Evolutionary conservation across 2,329 filamentous ascomycete genomes (phyloP).

Genomic region (Colletotrichum sp.): DNA sequence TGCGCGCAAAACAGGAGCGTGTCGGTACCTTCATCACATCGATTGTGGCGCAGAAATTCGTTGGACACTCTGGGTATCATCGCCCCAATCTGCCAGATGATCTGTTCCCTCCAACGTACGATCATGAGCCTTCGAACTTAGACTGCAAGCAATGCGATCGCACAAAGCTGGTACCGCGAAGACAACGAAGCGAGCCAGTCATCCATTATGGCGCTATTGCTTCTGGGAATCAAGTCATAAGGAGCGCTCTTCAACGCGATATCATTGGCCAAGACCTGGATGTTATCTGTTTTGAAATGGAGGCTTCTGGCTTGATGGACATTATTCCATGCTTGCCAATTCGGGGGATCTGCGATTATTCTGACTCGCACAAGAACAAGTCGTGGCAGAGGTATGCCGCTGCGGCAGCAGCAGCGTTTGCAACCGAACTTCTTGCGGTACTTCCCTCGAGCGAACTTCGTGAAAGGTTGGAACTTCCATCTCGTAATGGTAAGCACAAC

Average conservation of each 20-base stretch:
- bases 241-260: slow-evolving; percentile 32
- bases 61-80: not conserved
- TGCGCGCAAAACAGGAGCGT: not conserved
- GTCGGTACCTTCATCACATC: not conserved
- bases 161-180: not conserved
- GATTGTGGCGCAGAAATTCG: not conserved
- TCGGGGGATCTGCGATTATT: slow-evolving; percentile 40
- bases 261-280: slow-evolving; percentile 12
- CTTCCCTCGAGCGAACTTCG: accelerated
- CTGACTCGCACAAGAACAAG: slow-evolving; percentile 42
- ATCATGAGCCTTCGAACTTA: not conserved
- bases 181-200: not conserved
- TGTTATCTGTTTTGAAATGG: slow-evolving; percentile 29
- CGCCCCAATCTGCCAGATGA: not conserved
- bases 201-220: slow-evolving; percentile 25
- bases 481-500: not conserved
- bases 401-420: slow-evolving; percentile 30
- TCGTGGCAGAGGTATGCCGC: slow-evolving; percentile 38
- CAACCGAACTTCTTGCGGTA: slow-evolving; percentile 15
- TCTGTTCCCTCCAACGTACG: not conserved
- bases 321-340: slow-evolving; percentile 33
- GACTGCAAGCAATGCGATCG: not conserved
- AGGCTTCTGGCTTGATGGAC: slow-evolving; percentile 25
- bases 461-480: accelerated
- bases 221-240: slow-evolving; percentile 38